Percentiles rank a stretch among this genome's conserved stretches.
Conservation (phyloP, 331 rosid species). For the Pyracantha coccinea region DNA sequence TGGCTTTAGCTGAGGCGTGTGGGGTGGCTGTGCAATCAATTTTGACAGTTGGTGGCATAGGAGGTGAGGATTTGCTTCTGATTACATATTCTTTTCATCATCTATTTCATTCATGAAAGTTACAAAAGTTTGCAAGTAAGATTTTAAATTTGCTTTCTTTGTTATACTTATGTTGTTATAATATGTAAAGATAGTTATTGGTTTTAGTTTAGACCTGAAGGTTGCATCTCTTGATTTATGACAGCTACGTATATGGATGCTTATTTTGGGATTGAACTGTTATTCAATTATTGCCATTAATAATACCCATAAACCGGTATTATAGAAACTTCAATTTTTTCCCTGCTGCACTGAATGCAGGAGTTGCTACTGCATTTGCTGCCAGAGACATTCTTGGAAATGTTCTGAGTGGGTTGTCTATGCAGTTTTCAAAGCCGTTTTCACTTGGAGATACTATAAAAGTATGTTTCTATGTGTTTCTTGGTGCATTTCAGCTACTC, state of each 20-base stretch:
- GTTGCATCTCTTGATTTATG: background rate
- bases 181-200: background rate
- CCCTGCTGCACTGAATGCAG: conserved; percentile 33
- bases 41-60: conserved; percentile 88
- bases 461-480: conserved; percentile 29
- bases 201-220: background rate
- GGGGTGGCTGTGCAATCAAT: conserved; percentile 93
- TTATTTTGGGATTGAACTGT: background rate
- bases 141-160: too few relatives aligned
- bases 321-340: background rate
- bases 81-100: conserved; percentile 1
- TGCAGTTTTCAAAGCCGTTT: conserved; percentile 91
- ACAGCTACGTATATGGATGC: background rate
- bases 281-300: background rate
- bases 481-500: background rate
- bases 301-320: background rate
- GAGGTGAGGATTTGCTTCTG: conserved; percentile 43
- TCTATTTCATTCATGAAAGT: background rate
- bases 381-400: conserved; percentile 85
- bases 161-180: background rate
- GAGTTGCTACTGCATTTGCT: conserved; percentile 94
- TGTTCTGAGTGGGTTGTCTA: conserved; percentile 69
- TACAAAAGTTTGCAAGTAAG: background rate
- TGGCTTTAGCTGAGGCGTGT: conserved; percentile 94
- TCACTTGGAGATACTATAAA: conserved; percentile 93